Conservation (phyloP, 2,329 filamentous ascomycete species). For the Hypoxylon sp. region DNA sequence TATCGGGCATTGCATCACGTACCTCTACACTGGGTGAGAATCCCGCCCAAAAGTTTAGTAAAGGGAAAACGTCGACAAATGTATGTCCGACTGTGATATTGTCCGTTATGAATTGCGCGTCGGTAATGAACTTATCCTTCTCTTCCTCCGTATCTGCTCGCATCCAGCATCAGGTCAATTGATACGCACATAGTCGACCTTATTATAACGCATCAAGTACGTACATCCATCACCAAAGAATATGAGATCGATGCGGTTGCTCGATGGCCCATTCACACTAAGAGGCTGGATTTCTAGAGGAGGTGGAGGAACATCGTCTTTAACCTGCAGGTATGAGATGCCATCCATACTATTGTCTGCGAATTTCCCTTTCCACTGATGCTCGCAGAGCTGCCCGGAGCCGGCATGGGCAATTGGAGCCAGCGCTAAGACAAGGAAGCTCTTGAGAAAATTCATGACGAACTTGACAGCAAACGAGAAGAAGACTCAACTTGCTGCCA, state of each 20-base stretch:
- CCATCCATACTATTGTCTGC: conserved; percentile 46
- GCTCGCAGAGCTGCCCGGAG: conserved; percentile 51
- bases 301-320: conserved; percentile 46
- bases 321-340: conserved; percentile 43
- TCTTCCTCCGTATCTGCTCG: conserved; percentile 51
- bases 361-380: conserved; percentile 53
- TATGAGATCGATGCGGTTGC: conserved; percentile 53
- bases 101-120: conserved; percentile 50
- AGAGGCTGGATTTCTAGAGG: conserved; percentile 53
- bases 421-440: conserved; percentile 27
- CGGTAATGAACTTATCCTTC: conserved; percentile 54
- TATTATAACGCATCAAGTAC: conserved; percentile 16
- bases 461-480: neutral
- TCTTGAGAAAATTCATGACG: conserved; percentile 41
- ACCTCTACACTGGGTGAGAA: conserved; percentile 52
- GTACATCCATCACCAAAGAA: conserved; percentile 54
- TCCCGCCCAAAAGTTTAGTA: conserved; percentile 54
- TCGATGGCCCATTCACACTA: conserved; percentile 52
- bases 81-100: conserved; percentile 53
- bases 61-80: conserved; percentile 50
- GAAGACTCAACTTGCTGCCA: neutral
- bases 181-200: neutral
- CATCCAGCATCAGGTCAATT: conserved; percentile 19
- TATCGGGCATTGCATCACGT: conserved; percentile 7
- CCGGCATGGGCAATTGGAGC: conserved; percentile 29